phyloP scores from a whole-genome alignment of 495 filamentous ascomycete genomes.

The Talaromyces stipitatus region DNA sequence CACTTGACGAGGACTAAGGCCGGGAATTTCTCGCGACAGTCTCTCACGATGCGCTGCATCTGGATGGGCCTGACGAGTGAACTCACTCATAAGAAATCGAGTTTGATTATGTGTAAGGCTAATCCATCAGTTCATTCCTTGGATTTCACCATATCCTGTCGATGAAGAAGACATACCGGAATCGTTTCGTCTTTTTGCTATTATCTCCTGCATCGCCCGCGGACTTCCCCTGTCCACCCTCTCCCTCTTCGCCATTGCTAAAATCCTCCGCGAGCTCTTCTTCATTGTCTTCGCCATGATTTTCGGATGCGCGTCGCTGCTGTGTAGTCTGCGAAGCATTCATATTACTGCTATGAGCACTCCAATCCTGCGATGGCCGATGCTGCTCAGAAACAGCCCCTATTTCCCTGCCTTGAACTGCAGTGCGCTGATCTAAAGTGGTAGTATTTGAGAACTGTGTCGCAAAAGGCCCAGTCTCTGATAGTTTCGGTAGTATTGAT shows the following conservation, averaged over 20 bases:
- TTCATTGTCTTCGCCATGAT: constrained; percentile 44
- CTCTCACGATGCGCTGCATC: constrained; percentile 90
- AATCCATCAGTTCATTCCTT: neutral
- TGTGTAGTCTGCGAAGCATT: neutral
- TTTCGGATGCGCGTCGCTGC: neutral
- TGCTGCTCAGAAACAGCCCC: neutral
- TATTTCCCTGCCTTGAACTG: neutral
- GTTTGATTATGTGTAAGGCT: constrained; percentile 97
- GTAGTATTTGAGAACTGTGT: neutral
- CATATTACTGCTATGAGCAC: neutral
- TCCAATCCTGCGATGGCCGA: neutral
- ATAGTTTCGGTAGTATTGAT: neutral
- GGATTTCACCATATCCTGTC: constrained; percentile 12
- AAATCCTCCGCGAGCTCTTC: constrained; percentile 41
- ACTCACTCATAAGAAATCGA: constrained; percentile 94
- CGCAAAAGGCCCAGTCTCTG: neutral
- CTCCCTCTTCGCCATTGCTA: constrained; percentile 29
- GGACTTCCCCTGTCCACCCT: constrained; percentile 43
- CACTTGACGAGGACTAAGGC: constrained; percentile 86
- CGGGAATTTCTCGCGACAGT: constrained; percentile 85
- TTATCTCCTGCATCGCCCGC: constrained; percentile 67
- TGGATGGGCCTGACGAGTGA: constrained; percentile 89
- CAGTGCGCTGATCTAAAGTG: neutral
- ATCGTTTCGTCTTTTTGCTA: constrained; percentile 92
- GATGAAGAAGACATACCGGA: constrained; percentile 54